phyloP scores from a whole-genome alignment of 2,329 filamentous ascomycete species.

The Phaeosphaeria sp. region DNA sequence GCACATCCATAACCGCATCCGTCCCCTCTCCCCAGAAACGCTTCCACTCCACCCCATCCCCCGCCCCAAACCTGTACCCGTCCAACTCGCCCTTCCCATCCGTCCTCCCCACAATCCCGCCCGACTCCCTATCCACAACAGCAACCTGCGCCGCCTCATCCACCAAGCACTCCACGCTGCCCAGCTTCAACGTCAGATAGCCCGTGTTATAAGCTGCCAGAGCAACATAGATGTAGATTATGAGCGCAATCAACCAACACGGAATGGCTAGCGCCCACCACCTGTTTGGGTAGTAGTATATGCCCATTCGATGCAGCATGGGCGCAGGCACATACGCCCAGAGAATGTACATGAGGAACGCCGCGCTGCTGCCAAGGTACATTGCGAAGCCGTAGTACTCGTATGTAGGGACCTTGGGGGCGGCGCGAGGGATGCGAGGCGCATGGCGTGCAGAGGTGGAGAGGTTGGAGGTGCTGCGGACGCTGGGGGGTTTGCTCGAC shows the following conservation, averaged over 20 bases:
- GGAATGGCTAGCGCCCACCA: constrained; percentile 98
- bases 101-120: constrained; percentile 57
- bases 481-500: constrained; percentile 29
- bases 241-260: constrained; percentile 83
- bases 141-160: constrained; percentile 90
- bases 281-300: constrained; percentile 94
- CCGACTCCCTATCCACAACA: constrained; percentile 73
- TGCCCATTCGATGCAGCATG: constrained; percentile 89
- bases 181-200: constrained; percentile 81
- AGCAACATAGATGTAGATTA: constrained; percentile 94
- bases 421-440: constrained; percentile 78
- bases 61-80: constrained; percentile 47
- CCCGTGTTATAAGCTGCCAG: constrained; percentile 90
- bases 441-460: constrained; percentile 65
- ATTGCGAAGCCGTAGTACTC: constrained; percentile 99
- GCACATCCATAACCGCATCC: constrained; percentile 96
- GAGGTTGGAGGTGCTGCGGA: constrained; percentile 63
- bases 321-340: constrained; percentile 94
- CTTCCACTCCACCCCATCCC: constrained; percentile 71
- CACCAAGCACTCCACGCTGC: constrained; percentile 85
- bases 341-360: constrained; percentile 74
- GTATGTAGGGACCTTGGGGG: constrained; percentile 96
- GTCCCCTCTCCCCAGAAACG: constrained; percentile 89
- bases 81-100: constrained; percentile 24
- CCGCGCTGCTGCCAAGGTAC: constrained; percentile 85